Evolutionary conservation across 768 basidiomycete species (phyloP), one percentile per base, ranked within the genome.

Genomic region (Mycena leptocephala): DNA sequence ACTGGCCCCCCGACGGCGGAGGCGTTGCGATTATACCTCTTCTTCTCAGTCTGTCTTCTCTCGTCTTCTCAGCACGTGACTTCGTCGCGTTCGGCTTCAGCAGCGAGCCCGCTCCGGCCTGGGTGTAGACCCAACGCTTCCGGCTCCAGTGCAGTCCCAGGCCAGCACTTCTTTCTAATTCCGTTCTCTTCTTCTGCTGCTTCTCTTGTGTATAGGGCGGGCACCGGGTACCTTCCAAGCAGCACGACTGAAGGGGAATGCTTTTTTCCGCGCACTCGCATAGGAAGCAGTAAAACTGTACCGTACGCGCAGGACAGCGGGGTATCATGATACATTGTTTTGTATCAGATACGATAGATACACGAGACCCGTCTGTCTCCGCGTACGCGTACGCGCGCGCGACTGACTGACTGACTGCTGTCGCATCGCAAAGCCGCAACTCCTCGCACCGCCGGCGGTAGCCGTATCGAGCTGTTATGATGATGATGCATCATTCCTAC

Each of bases 1-100:
- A 63, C 16, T 26, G n/a, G 26, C 41, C 53, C 56, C 69, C 69
- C 69, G 69, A 70, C 69, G 69, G 69, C 41, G 58, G 69, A 70
- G 69, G n/a, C 7, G 11, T 39, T 30, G 5, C 9, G 37, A 37
- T 30, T 33, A 16, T 16, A 22, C 22, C n/a, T 33, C n/a, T n/a
- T 18, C 35, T 62, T 62, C 59, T 16, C 2, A 26, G 35, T 1
- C 35, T 16, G n/a, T 39, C 11, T 30, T 26, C 8, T 46, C 9
- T 26, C n/a, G 32, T 32, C 37, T 72, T 64, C 70, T 3, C 51
- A 55, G 48, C 59, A 64, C 70, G 70, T 64, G 61, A 63, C 16
- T 3, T 2, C 28, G 1, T 71, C 35, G 59, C 70, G 33, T 33
- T 39, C 62, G 37, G 70, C 41, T 37, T 9, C 59, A n/a, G 18